Evolutionary conservation across 1,284 basidiomycete species (phyloP).

Genomic region (Cutaneotrichosporon dermatis): DNA sequence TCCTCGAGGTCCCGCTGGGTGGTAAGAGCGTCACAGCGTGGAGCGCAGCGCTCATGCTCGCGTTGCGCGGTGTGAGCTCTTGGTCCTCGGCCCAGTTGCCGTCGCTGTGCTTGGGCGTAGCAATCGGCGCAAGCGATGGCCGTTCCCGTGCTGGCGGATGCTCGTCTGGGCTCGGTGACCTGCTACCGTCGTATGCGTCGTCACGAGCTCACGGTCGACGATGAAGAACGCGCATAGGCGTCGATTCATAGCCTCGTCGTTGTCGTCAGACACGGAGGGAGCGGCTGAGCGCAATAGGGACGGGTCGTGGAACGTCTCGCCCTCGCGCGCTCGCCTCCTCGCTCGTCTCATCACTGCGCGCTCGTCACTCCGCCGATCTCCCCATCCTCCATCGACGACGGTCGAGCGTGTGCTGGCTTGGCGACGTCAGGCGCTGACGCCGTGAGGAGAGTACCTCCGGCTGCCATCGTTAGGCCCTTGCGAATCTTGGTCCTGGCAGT

Average conservation of each 20-base stretch:
- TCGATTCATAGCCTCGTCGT: constrained; percentile 77
- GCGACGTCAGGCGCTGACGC: constrained; percentile 42
- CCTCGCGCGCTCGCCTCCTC: constrained; percentile 18
- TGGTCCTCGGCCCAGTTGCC: constrained; percentile 31
- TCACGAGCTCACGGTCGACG: constrained; percentile 36
- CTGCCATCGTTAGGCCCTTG: constrained; percentile 68
- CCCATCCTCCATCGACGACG: constrained; percentile 7
- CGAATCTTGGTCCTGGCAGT: constrained; percentile 92
- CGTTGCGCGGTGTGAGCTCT: constrained; percentile 44
- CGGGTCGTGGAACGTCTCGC: constrained; percentile 23
- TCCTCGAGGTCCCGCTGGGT: constrained; percentile 2
- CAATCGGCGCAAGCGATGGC: constrained; percentile 19
- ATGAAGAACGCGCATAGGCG: constrained; percentile 57
- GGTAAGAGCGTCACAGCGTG: constrained; percentile 9
- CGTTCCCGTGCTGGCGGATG: constrained; percentile 18
- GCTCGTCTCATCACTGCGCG: constrained; percentile 21
- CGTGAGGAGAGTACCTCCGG: constrained; percentile 63
- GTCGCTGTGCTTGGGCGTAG: constrained; percentile 16
- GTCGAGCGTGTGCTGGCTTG: not conserved
- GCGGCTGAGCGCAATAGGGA: not conserved
- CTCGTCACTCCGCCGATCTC: constrained; percentile 11
- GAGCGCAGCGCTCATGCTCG: constrained; percentile 17
- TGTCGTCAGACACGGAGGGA: constrained; percentile 35
- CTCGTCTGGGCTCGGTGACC: constrained; percentile 33
- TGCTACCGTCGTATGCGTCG: constrained; percentile 40